A percentile compares a stretch with the other conserved stretches of the same genome.
phyloP scores from a whole-genome alignment of 2,329 filamentous ascomycete species.

The Talaromyces piceae region DNA sequence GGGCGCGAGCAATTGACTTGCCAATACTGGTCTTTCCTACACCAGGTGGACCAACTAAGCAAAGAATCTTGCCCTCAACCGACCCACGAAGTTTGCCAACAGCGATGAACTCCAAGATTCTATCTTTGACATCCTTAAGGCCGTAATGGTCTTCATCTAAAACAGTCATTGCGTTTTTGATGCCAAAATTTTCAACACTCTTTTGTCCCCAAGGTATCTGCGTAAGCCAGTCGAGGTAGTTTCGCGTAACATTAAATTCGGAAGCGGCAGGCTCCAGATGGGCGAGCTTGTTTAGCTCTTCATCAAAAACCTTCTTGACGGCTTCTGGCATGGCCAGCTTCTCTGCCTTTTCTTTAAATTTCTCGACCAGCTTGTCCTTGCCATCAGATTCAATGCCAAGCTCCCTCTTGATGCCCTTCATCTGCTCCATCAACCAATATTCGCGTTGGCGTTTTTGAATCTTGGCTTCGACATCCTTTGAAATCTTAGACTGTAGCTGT shows the following conservation, averaged over 20 bases:
- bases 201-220: conserved; percentile 96
- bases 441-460: conserved; percentile 96
- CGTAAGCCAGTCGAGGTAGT: conserved; percentile 97
- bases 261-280: conserved; percentile 93
- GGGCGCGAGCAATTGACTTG: conserved; percentile 89
- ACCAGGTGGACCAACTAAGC: conserved; percentile 93
- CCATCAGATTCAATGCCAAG: conserved; percentile 95
- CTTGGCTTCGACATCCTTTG: conserved; percentile 94
- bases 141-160: conserved; percentile 96
- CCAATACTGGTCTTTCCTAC: conserved; percentile 98
- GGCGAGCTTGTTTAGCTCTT: conserved; percentile 94
- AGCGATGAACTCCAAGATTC: conserved; percentile 95
- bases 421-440: conserved; percentile 98
- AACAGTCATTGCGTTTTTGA: conserved; percentile 81
- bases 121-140: conserved; percentile 95
- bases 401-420: conserved; percentile 96
- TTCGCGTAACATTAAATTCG: conserved; percentile 96
- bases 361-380: conserved; percentile 96
- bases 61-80: conserved; percentile 96
- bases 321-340: conserved; percentile 95
- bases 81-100: conserved; percentile 95
- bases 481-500: conserved; percentile 92
- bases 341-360: conserved; percentile 89
- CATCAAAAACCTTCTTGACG: conserved; percentile 95
- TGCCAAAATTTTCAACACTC: conserved; percentile 93